phyloP scores from a whole-genome alignment of 306 rosid genomes.

The Canavalia gladiata region DNA sequence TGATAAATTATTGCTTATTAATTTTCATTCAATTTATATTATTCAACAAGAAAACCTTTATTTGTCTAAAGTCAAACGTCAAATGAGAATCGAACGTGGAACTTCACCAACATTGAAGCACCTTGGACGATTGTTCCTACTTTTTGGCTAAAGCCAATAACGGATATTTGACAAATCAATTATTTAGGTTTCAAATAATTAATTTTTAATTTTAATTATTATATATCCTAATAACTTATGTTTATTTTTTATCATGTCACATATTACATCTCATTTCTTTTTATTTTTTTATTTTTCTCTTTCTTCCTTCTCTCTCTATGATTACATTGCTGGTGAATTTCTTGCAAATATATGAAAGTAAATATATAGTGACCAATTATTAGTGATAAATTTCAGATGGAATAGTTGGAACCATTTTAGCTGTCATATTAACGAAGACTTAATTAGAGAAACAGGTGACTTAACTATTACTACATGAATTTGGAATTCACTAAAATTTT shows the following conservation, averaged over 20 bases:
- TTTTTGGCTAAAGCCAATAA: not conserved
- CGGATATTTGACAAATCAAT: too few species aligned
- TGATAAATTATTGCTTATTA: not conserved
- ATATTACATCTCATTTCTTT: too few species aligned
- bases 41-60: not conserved
- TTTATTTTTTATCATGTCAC: too few species aligned
- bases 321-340: conserved; percentile 5
- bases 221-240: too few species aligned
- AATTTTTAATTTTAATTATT: too few species aligned
- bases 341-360: conserved; percentile 14
- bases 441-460: conserved; percentile 75
- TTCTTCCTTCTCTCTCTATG: not conserved
- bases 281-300: too few species aligned
- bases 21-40: not conserved
- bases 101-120: not conserved
- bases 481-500: not conserved
- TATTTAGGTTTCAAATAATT: too few species aligned
- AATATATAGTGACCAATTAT: conserved; percentile 19
- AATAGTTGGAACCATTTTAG: conserved; percentile 87
- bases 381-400: conserved; percentile 50
- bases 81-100: not conserved
- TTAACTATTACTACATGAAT: not conserved
- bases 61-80: not conserved
- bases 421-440: conserved; percentile 64
- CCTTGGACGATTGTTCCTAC: not conserved